phyloP scores from a whole-genome alignment of 345 rosid genomes.

The Pistacia integerrima region DNA sequence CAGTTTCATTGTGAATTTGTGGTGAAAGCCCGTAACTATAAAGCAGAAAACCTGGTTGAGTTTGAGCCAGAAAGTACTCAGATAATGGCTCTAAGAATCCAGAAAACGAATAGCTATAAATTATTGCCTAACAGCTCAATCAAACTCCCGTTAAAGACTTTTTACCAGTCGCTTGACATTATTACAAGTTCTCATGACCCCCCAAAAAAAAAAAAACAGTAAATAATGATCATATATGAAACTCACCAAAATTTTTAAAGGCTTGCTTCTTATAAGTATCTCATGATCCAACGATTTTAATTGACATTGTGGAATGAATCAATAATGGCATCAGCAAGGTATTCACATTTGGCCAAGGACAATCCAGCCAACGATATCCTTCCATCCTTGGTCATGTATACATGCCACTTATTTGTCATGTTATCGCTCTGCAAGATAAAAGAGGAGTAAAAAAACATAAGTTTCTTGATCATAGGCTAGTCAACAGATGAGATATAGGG shows the following conservation, averaged over 20 bases:
- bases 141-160: not conserved
- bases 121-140: not conserved
- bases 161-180: constrained; percentile 10
- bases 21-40: too few species aligned
- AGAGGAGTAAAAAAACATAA: not conserved
- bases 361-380: constrained; percentile 92
- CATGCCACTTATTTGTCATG: constrained; percentile 92
- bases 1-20: too few species aligned
- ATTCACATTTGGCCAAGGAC: constrained; percentile 87
- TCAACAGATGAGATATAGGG: too few species aligned
- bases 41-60: too few species aligned
- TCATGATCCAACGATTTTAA: constrained; percentile 28
- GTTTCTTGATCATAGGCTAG: not conserved
- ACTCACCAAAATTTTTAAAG: constrained; percentile 20
- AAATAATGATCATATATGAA: not conserved
- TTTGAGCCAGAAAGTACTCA: not conserved
- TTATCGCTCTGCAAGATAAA: constrained; percentile 60
- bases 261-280: constrained; percentile 10
- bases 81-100: not conserved
- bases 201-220: not conserved
- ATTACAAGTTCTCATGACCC: constrained; percentile 17
- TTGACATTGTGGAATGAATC: constrained; percentile 83
- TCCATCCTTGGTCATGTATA: constrained; percentile 97
- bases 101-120: not conserved
- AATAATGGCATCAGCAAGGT: constrained; percentile 85